A percentile compares a stretch with the other conserved stretches of the same genome.
phyloP scores from a whole-genome alignment of 116 monocot species.

The Zostera marina region DNA sequence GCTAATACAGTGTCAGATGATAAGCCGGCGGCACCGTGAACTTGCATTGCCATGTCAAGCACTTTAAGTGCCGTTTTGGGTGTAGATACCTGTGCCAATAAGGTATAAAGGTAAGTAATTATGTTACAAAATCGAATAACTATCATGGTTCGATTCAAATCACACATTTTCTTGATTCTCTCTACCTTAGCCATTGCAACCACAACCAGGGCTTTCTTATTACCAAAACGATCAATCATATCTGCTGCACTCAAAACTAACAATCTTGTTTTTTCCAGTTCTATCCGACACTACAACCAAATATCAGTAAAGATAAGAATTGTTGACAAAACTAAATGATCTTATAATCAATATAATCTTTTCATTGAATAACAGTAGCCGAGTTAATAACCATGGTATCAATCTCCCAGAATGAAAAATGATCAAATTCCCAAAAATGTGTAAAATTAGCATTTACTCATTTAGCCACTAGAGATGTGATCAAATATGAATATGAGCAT shows the following conservation, averaged over 20 bases:
- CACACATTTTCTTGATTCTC: too few species aligned
- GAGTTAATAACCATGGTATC: too few species aligned
- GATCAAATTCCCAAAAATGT: background rate
- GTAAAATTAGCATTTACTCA: background rate
- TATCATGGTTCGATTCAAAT: background rate
- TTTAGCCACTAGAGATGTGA: background rate
- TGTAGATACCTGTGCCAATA: conserved; percentile 58
- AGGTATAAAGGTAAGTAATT: background rate
- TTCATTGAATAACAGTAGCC: too few species aligned
- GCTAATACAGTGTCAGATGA: conserved; percentile 80
- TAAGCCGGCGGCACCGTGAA: conserved; percentile 85
- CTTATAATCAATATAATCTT: too few species aligned
- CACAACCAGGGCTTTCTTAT: conserved; percentile 72
- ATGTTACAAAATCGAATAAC: background rate
- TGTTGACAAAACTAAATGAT: too few species aligned
- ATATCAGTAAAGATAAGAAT: background rate
- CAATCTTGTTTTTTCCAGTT: conserved; percentile 66
- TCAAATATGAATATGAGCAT: background rate
- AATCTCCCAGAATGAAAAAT: background rate
- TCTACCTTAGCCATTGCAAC: conserved; percentile 96
- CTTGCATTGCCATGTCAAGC: conserved; percentile 93
- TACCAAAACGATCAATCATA: conserved; percentile 69
- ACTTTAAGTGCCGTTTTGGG: conserved; percentile 90
- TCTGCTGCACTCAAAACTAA: conserved; percentile 86
- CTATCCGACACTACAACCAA: conserved; percentile 58